phyloP scores from a whole-genome alignment of 352 stramenopile species.

The Poterioochromonas sp. region DNA sequence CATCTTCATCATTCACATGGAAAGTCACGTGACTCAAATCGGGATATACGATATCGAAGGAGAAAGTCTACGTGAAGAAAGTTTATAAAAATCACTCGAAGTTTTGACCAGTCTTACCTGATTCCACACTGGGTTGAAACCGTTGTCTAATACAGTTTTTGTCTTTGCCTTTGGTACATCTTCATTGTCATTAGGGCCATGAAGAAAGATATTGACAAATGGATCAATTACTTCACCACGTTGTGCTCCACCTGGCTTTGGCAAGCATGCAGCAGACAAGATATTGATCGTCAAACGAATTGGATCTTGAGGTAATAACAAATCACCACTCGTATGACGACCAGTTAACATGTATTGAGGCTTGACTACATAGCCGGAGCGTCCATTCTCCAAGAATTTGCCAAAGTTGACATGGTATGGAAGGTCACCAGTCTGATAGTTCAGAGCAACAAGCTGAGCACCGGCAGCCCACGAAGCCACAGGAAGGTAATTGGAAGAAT shows the following conservation, averaged over 20 bases:
- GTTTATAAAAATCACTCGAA: constrained; percentile 28
- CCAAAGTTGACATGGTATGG: constrained; percentile 66
- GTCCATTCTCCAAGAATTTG: constrained; percentile 69
- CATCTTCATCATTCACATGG: constrained; percentile 51
- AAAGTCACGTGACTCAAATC: constrained; percentile 49
- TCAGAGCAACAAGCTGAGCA: constrained; percentile 74
- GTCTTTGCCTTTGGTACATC: constrained; percentile 37
- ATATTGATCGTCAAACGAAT: constrained; percentile 38
- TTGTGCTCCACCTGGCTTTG: constrained; percentile 47
- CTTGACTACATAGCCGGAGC: constrained; percentile 72
- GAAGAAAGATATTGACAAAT: constrained; percentile 29
- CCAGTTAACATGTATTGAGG: constrained; percentile 49
- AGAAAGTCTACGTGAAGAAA: constrained; percentile 28
- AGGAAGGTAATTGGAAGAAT: constrained; percentile 76
- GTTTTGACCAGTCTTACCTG: constrained; percentile 29
- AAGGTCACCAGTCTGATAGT: constrained; percentile 68
- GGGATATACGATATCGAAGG: constrained; percentile 41
- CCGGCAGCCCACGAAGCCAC: constrained; percentile 63
- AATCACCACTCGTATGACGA: not conserved
- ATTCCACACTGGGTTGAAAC: constrained; percentile 53
- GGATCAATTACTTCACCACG: constrained; percentile 43
- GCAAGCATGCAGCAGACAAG: constrained; percentile 48
- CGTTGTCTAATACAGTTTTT: constrained; percentile 49
- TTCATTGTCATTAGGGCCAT: constrained; percentile 39
- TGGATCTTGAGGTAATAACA: not conserved